These are phyloP conservation scores for Atkinsonella hypoxylon DNA, from an alignment of 2,329 filamentous ascomycete species.

Conservation along the genomic window DNA sequence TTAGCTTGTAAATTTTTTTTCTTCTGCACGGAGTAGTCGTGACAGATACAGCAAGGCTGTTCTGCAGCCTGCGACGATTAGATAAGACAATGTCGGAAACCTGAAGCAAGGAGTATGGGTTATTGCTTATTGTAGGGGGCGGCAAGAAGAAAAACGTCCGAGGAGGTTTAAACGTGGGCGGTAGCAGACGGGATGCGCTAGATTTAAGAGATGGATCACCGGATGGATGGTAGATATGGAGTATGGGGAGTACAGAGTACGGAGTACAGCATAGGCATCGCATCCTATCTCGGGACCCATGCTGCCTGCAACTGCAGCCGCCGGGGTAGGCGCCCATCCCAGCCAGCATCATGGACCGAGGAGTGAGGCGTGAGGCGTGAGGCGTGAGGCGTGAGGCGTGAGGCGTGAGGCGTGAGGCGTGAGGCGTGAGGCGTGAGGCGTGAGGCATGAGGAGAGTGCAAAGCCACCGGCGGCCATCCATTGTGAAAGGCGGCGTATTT, in stretches of 20 bases:
- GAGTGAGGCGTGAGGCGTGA: too few species aligned
- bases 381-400: too few species aligned
- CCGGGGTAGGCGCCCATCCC: slow-evolving; percentile 6
- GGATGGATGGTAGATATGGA: neutral
- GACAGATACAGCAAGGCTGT: neutral
- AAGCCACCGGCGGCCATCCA: too few species aligned
- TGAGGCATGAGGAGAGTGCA: too few species aligned
- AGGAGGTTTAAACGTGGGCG: neutral
- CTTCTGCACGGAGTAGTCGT: neutral
- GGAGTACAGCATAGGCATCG: neutral
- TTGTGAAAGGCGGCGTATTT: too few species aligned
- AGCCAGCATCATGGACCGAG: too few species aligned
- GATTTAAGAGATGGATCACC: neutral
- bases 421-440: too few species aligned
- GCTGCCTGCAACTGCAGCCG: neutral
- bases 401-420: too few species aligned
- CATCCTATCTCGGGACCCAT: slow-evolving; percentile 2
- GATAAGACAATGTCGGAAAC: slow-evolving; percentile 5
- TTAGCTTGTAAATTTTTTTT: neutral
- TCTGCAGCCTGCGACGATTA: slow-evolving; percentile 1
- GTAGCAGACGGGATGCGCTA: neutral
- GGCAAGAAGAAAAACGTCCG: neutral
- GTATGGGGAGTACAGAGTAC: too few species aligned
- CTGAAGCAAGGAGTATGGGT: slow-evolving; percentile 1
- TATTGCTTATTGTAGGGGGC: neutral